Evolutionary conservation across 495 filamentous ascomycete species (phyloP), one percentile per base, ranked within the genome.

Genomic region (Trichoderma erinaceum): DNA sequence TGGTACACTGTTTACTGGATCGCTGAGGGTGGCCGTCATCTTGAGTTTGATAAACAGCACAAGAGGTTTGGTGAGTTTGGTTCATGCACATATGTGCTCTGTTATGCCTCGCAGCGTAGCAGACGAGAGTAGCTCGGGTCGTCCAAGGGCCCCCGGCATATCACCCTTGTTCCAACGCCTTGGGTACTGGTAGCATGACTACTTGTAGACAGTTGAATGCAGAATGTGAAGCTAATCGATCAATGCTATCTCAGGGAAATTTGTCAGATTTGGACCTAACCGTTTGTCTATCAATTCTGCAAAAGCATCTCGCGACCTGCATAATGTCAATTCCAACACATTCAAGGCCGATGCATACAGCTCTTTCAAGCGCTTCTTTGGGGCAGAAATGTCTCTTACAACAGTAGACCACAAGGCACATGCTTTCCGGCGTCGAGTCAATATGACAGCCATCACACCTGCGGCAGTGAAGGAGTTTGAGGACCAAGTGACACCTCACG

Each of bases 321-420:
- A 58, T 21, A 21, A 58, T 58, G 50, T 58, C 21, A 21, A 25
- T 18, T 23, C 18, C 6, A 58, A 58, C n/a, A 58, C 50, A 7
- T 23, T 23, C 50, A 58, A 58, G 23, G 50, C 50, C 50, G 50
- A 58, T 10, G 50, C 50, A 58, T 58, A 58, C 11, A 21, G n/a
- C 50, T 58, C 50, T 58, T 58, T 58, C 50, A 58, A 58, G n/a
- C 50, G 50, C 11, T 58, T 58, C 50, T 58, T 58, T 27, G 50
- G 50, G 50, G 50, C 50, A 21, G 50, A 58, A 25, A 58, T 58
- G 50, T 58, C 50, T 58, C 50, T 58, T 5, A 58, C 50, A 2
- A 58, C 50, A 0, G 50, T 58, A 25, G 50, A 58, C 11, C 50
- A 58, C 21, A 58, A 58, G 21, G 50, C 18, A 21, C 50, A 58